Evolutionary conservation across 345 rosid genomes (phyloP).

Genomic region (Citrus mangshanensis): DNA sequence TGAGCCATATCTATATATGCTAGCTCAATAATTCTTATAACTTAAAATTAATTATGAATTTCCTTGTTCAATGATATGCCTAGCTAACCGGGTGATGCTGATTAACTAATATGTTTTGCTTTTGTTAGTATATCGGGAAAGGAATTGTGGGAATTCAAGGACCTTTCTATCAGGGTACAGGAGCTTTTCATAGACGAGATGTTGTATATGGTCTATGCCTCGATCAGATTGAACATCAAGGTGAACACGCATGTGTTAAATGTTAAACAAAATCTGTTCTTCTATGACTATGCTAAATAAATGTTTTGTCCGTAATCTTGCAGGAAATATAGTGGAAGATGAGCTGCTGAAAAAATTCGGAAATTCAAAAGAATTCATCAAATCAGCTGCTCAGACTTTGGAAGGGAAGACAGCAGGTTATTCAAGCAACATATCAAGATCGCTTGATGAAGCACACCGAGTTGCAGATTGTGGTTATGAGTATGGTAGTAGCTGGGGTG

Average conservation of each 20-base stretch:
- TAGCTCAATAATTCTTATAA: neutral
- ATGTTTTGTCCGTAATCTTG: neutral
- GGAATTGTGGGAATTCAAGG: conserved; percentile 64
- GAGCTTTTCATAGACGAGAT: conserved; percentile 59
- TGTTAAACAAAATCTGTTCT: too few species aligned
- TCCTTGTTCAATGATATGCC: neutral
- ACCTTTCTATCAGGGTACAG: conserved; percentile 44
- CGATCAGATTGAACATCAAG: conserved; percentile 16
- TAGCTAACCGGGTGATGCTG: neutral
- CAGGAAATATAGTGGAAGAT: conserved; percentile 24
- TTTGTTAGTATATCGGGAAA: conserved; percentile 18
- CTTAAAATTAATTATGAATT: neutral
- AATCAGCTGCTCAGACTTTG: conserved; percentile 39
- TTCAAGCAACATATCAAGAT: conserved; percentile 4
- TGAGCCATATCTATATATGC: neutral
- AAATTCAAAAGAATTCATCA: conserved; percentile 36
- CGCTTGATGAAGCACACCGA: conserved; percentile 33
- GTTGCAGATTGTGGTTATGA: conserved; percentile 52
- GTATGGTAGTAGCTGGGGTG: conserved; percentile 50
- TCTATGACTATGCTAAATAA: too few species aligned
- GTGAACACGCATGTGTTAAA: neutral
- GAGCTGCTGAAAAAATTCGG: conserved; percentile 37
- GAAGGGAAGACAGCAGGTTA: conserved; percentile 24
- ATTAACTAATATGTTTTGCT: neutral
- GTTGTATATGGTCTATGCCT: conserved; percentile 54